Evolutionary conservation across 2,329 filamentous ascomycete species (phyloP).

Genomic region (Chaetoscypha palmicola): DNA sequence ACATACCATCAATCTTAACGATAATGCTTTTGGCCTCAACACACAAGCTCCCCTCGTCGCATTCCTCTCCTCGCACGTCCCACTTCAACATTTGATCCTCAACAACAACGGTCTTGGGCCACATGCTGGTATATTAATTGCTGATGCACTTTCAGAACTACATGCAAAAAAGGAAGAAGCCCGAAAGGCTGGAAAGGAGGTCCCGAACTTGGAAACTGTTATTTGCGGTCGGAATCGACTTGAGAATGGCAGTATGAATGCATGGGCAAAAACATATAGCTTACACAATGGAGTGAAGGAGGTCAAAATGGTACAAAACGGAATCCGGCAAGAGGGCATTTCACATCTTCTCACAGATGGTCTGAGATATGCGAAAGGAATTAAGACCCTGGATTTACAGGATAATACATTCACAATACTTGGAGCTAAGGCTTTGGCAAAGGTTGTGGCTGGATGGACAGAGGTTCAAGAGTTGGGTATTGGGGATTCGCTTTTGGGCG

Average conservation of each 20-base stretch:
- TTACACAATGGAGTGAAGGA: slow-evolving; percentile 75
- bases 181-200: slow-evolving; percentile 60
- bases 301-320: slow-evolving; percentile 98
- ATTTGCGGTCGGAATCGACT: slow-evolving; percentile 94
- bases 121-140: slow-evolving; percentile 80
- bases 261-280: slow-evolving; percentile 83
- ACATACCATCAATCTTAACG: slow-evolving; percentile 88
- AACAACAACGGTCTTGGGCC: slow-evolving; percentile 98
- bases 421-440: slow-evolving; percentile 72
- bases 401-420: slow-evolving; percentile 92
- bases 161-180: slow-evolving; percentile 78
- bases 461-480: slow-evolving; percentile 76
- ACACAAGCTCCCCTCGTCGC: slow-evolving; percentile 87
- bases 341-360: slow-evolving; percentile 72
- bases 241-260: slow-evolving; percentile 92
- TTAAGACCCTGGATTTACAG: slow-evolving; percentile 81
- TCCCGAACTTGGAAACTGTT: slow-evolving; percentile 87
- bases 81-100: slow-evolving; percentile 87
- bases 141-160: slow-evolving; percentile 76
- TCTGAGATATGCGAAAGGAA: slow-evolving; percentile 58
- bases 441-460: slow-evolving; percentile 67
- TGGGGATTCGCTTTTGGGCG: slow-evolving; percentile 77
- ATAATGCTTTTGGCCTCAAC: slow-evolving; percentile 96
- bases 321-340: slow-evolving; percentile 91
- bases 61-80: slow-evolving; percentile 81